Base-by-base conservation (phyloP, 371 early-diverging fungal species). In the Zopfochytrium polystomum region DNA sequence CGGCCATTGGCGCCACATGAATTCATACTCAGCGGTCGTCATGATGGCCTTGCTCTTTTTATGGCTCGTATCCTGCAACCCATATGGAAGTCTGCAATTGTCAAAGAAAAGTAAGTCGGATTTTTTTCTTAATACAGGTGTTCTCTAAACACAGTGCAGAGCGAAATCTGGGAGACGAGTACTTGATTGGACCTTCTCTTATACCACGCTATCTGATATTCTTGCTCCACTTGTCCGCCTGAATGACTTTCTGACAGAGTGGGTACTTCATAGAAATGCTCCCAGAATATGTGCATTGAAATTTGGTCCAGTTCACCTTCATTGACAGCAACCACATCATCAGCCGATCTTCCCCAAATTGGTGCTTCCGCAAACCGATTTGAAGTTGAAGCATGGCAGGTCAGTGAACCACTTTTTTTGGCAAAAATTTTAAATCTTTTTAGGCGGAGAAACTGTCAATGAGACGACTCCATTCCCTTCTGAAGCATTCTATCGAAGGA, bases 1-100 rank as follows among this genome's bases (percentile, higher is more conserved):
- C 53, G 76, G 50, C 80, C 84, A 0, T 61, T 80, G 33, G 63
- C 78, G 0, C 66, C 77, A 9, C 66, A 78, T 22, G 83, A 78
- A 25, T 70, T 80, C 0, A 74, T 60, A 22, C 81, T 70, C 49
- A 89, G 89, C 57, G 86, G 84, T 22, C 58, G 76, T 25, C 88
- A 90, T 63, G 82, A 90, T 59, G 92, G 89, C n/a, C 74, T 92
- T 43, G 86, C 83, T 9, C 66, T 90, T 9, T 91, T 87, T 60
- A 55, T 93, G 51, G 77, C 84, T 15, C 87, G 92, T 15, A 53
- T 84, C 2, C 66, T 92, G 63, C 67, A 76, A 29, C 85, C 90
- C 1, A 60, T 91, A 18, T 92, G 95, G 93, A 73, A 74, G 33
- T 73, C 71, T 33, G 65, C 71, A n/a, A 70, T 76, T 13, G 48